Conservation (phyloP, 331 rosid genomes). For the Stylosanthes scabra region DNA sequence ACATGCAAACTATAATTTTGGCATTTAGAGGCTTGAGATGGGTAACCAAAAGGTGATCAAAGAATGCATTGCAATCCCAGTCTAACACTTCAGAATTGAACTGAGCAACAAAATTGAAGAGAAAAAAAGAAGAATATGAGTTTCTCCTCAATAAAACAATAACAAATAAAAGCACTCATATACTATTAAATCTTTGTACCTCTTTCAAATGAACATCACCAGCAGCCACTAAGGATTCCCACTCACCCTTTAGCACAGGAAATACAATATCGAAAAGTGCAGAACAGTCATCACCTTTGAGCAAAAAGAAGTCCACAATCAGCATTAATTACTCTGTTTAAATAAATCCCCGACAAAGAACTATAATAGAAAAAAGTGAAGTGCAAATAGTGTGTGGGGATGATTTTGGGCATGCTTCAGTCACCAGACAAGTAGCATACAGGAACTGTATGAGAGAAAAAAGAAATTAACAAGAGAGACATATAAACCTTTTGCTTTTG, state of each 20-base stretch:
- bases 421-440: constrained; percentile 4
- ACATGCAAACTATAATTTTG: constrained; percentile 63
- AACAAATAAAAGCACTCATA: constrained; percentile 20
- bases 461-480: constrained; percentile 28
- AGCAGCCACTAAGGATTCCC: constrained; percentile 59
- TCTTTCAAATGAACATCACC: constrained; percentile 56
- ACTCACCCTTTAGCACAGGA: constrained; percentile 78
- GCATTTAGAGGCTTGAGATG: constrained; percentile 57
- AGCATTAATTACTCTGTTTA: constrained; percentile 18
- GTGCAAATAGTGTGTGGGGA: constrained; percentile 6
- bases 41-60: constrained; percentile 53
- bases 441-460: constrained; percentile 4
- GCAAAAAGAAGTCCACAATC: constrained; percentile 28
- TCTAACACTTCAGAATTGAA: constrained; percentile 61
- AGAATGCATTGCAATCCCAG: constrained; percentile 76
- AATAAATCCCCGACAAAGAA: background rate
- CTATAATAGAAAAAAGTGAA: constrained; percentile 24
- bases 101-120: constrained; percentile 52
- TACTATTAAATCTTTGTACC: constrained; percentile 51
- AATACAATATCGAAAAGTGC: constrained; percentile 56
- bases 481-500: constrained; percentile 53
- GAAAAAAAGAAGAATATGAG: constrained; percentile 9
- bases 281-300: constrained; percentile 53
- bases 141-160: constrained; percentile 19
- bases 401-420: background rate